Percentiles rank a stretch among this genome's conserved stretches.
Evolutionary conservation across 176 grass and related monocot species (phyloP).

Genomic region (Microstegium vimineum): DNA sequence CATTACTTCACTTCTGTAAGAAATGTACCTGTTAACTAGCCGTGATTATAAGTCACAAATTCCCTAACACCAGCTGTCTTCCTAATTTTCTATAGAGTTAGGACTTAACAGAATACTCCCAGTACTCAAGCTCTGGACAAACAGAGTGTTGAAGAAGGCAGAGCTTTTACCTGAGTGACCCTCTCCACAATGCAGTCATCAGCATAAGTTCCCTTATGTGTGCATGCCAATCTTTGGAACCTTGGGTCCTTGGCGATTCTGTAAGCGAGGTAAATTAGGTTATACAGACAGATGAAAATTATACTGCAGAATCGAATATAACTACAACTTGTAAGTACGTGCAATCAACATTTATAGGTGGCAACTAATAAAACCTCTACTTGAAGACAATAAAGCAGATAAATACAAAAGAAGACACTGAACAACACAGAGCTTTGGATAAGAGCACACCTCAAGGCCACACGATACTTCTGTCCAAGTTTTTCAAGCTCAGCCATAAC

Average conservation of each 20-base stretch:
- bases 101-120: not conserved
- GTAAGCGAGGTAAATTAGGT: not conserved
- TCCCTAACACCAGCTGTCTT: not conserved
- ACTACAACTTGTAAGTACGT: not conserved
- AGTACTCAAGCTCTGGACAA: not conserved
- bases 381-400: not conserved
- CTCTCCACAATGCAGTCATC: constrained; percentile 96
- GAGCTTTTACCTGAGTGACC: constrained; percentile 72
- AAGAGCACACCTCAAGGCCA: constrained; percentile 72
- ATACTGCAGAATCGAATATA: not conserved
- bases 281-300: constrained; percentile 18
- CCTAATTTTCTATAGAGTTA: not conserved
- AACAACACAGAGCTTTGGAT: not conserved
- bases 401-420: not conserved
- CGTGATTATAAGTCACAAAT: not conserved
- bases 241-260: constrained; percentile 96
- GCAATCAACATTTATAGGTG: not conserved
- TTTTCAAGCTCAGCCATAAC: constrained; percentile 99
- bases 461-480: constrained; percentile 86
- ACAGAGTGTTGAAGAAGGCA: not conserved
- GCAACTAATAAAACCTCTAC: not conserved
- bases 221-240: constrained; percentile 92
- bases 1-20: not conserved
- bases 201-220: constrained; percentile 95
- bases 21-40: not conserved